Evolutionary conservation across 2,329 filamentous ascomycete species (phyloP).

Genomic region (Xylariales sp.): DNA sequence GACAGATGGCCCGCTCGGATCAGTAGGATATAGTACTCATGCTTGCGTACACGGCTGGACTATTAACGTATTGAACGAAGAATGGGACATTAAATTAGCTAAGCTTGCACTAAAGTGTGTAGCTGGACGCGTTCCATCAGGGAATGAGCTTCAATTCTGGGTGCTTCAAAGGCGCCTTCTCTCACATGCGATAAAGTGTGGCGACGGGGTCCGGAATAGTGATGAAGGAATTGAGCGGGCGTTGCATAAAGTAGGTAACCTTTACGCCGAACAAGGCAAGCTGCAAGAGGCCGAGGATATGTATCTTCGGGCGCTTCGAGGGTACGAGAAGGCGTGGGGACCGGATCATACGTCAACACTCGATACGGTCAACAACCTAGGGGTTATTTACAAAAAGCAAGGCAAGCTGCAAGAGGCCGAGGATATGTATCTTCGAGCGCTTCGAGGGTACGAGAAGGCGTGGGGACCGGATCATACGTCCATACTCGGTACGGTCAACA

Average conservation of each 20-base stretch:
- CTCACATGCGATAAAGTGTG: constrained; percentile 10
- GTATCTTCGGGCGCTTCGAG: constrained; percentile 8
- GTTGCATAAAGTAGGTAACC: constrained; percentile 9
- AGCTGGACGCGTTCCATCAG: constrained; percentile 12
- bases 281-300: constrained; percentile 8
- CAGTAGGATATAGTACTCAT: constrained; percentile 16
- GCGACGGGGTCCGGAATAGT: constrained; percentile 4
- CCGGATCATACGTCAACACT: constrained; percentile 9
- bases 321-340: constrained; percentile 6
- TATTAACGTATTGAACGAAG: constrained; percentile 13
- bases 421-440: constrained; percentile 10
- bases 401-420: constrained; percentile 8
- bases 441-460: constrained; percentile 6
- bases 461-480: constrained; percentile 8
- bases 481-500: constrained; percentile 5
- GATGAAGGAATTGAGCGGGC: constrained; percentile 10
- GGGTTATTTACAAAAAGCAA: constrained; percentile 2
- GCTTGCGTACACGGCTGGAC: constrained; percentile 23
- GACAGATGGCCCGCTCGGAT: background rate
- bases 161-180: constrained; percentile 15
- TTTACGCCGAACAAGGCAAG: constrained; percentile 10
- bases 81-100: constrained; percentile 10
- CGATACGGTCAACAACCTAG: constrained; percentile 4
- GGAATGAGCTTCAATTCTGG: constrained; percentile 11
- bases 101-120: constrained; percentile 12